A percentile compares a stretch with the other conserved stretches of the same genome.
Conservation (phyloP, 2,329 filamentous ascomycete species). For the Trichoderma koningii region DNA sequence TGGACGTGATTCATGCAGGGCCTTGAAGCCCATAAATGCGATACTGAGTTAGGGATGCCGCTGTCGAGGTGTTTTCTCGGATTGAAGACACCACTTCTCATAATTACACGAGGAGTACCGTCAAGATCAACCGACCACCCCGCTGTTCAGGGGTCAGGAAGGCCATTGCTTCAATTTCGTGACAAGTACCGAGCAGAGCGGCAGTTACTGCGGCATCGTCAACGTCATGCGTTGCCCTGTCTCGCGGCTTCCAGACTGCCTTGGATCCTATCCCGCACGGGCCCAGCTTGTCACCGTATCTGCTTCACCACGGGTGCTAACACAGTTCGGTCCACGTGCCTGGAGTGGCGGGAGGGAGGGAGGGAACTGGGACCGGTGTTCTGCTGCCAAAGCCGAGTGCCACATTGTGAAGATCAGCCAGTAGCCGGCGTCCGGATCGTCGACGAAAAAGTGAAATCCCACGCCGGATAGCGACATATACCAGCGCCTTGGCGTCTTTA, state of each 20-base stretch:
- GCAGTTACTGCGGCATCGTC: neutral
- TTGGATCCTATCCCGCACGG: conserved; percentile 2
- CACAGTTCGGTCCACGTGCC: neutral
- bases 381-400: neutral
- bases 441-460: neutral
- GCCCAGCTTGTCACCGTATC: neutral
- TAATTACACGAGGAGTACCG: neutral
- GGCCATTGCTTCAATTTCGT: neutral
- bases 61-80: neutral
- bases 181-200: neutral
- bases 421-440: conserved; percentile 22
- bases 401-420: conserved; percentile 12
- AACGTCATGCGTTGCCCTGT: neutral
- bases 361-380: too few species aligned
- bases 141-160: neutral
- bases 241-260: neutral
- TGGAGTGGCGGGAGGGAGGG: neutral
- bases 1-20: neutral
- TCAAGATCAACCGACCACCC: neutral
- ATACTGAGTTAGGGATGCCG: neutral
- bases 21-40: neutral
- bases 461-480: conserved; percentile 13
- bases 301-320: conserved; percentile 9
- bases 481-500: conserved; percentile 6
- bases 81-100: neutral